Conservation (phyloP, 2,329 filamentous ascomycete genomes). For the Epichloe uncinata region DNA sequence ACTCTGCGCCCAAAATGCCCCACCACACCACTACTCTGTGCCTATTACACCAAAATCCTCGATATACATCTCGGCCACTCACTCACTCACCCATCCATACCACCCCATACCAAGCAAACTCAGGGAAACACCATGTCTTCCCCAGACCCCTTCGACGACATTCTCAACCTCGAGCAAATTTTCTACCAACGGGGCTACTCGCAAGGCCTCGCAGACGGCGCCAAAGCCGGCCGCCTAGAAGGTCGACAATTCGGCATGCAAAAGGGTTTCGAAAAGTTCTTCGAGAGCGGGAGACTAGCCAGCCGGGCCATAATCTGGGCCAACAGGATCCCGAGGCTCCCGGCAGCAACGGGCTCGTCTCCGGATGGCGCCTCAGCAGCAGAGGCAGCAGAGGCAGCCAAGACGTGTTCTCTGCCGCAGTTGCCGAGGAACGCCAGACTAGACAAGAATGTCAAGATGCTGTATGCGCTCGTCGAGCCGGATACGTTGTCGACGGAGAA, state of each 20-base stretch:
- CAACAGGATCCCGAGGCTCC: conserved; percentile 40
- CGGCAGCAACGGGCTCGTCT: conserved; percentile 1
- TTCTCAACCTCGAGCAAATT: conserved; percentile 47
- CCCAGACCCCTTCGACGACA: conserved; percentile 39
- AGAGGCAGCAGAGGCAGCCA: background rate
- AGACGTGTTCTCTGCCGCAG: conserved; percentile 19
- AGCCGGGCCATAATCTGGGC: conserved; percentile 76
- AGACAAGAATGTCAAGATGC: conserved; percentile 58
- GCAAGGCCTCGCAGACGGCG: conserved; percentile 63
- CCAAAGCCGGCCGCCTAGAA: conserved; percentile 67
- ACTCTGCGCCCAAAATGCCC: too few relatives aligned
- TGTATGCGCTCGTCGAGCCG: conserved; percentile 69
- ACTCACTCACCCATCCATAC: too few relatives aligned
- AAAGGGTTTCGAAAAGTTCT: conserved; percentile 87
- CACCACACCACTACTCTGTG: too few relatives aligned
- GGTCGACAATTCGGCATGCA: conserved; percentile 83
- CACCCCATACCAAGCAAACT: background rate
- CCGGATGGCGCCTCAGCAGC: background rate
- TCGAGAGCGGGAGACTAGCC: conserved; percentile 65
- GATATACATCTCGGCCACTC: too few relatives aligned
- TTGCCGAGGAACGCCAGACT: conserved; percentile 51
- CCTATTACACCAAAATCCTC: too few relatives aligned
- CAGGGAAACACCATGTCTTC: conserved; percentile 9
- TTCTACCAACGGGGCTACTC: conserved; percentile 78
- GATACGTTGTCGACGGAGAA: conserved; percentile 69